Evolutionary conservation across 495 filamentous ascomycete genomes (phyloP), one percentile per base, ranked within the genome.

Genomic region (Venustampulla echinocandica): DNA sequence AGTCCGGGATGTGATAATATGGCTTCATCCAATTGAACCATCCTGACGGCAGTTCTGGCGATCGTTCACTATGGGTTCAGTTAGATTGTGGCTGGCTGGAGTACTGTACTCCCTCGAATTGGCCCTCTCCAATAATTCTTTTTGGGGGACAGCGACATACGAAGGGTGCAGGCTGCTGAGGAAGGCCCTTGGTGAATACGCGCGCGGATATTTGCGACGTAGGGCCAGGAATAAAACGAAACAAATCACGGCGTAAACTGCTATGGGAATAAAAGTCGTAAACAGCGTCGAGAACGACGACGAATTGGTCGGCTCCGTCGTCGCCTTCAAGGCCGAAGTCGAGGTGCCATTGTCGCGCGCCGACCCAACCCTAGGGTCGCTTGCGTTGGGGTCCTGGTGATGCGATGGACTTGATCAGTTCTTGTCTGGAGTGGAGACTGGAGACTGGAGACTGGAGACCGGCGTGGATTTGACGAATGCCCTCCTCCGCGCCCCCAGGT

Each of bases 171-270:
- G 63, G 48, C 73, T 82, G 20, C 84, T 81, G 18, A 98, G 67
- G 63, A 90, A 94, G 18, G 87, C 88, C 62, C 90, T 76, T 6
- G 92, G 92, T 32, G 82, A 78, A 68, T 98, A 98, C 63, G 79
- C 81, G 33, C 90, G 79, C 43, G 71, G 75, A 40, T 89, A 72
- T 42, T 67, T 81, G 46, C 68, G 73, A 21, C 92, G 80, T 44
- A 96, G 65, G 42, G 93, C 59, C 36, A 95, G 61, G 70, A 96
- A 96, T 37, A 85, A 53, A 19, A 67, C 39, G 18, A 86, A 41
- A 64, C 88, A 87, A 48, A 77, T 64, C 24, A 55, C 62, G 4
- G 85, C 81, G 58, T 82, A 63, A 14, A 85, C 49, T n/a, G 79
- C 58, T 37, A 84, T 75, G 10, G 88, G 87, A 10, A 79, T 65